A percentile compares a stretch with the other conserved stretches of the same genome.
Evolutionary conservation across 2,329 filamentous ascomycete species (phyloP).

Genomic region (Sphaceloma murrayae): DNA sequence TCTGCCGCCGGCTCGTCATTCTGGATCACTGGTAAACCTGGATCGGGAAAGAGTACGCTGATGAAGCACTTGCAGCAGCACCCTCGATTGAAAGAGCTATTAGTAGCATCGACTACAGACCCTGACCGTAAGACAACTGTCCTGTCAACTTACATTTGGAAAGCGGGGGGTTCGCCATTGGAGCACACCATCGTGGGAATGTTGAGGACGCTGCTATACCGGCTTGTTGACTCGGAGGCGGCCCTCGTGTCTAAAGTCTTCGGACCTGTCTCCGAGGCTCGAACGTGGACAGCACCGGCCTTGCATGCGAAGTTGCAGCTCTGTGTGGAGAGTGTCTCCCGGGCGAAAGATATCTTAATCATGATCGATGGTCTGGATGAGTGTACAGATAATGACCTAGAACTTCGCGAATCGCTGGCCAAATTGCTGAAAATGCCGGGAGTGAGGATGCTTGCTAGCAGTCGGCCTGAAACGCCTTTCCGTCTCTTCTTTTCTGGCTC

Average conservation of each 20-base stretch:
- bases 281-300: background rate
- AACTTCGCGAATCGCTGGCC: background rate
- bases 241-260: background rate
- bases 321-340: background rate
- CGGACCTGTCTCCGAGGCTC: background rate
- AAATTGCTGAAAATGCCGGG: background rate
- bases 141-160: background rate
- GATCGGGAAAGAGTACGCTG: constrained; percentile 9
- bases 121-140: background rate
- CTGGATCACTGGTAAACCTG: constrained; percentile 6
- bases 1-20: too few species aligned
- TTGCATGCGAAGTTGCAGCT: background rate
- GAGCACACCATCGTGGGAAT: background rate
- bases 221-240: background rate
- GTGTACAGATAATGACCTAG: background rate
- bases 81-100: background rate
- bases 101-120: background rate
- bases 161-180: background rate
- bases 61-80: background rate
- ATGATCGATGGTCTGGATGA: constrained; percentile 9
- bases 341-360: background rate
- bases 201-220: background rate
- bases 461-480: background rate
- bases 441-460: background rate
- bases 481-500: background rate